Evolutionary conservation across 371 early-diverging fungal genomes (phyloP).

Genomic region (Lichtheimia ornata): DNA sequence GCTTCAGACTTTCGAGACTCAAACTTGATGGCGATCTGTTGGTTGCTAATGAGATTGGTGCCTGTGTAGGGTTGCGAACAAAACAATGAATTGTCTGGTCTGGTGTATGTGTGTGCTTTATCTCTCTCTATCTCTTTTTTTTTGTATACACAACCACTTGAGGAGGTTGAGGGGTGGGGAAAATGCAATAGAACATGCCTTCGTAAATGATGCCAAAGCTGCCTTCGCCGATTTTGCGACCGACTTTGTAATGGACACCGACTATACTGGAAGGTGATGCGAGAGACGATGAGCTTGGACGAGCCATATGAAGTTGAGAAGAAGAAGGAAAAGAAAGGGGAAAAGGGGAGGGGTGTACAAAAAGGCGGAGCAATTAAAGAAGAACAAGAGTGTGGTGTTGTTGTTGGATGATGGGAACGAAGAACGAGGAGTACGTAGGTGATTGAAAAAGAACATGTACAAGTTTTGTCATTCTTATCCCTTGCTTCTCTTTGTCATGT

Average conservation of each 20-base stretch:
- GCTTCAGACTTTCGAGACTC: slow-evolving; percentile 93
- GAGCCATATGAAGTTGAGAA: slow-evolving; percentile 4
- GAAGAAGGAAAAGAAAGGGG: not conserved
- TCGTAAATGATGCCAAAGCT: slow-evolving; percentile 95
- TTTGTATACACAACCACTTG: not conserved
- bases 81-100: not conserved
- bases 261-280: slow-evolving; percentile 55
- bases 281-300: slow-evolving; percentile 22
- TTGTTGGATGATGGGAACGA: too few relatives aligned
- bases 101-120: not conserved
- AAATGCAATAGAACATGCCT: slow-evolving; percentile 51
- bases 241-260: slow-evolving; percentile 90
- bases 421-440: too few relatives aligned
- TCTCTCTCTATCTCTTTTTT: not conserved
- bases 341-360: slow-evolving; percentile 1
- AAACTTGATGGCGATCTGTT: slow-evolving; percentile 90
- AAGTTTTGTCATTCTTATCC: too few relatives aligned
- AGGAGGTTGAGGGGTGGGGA: not conserved
- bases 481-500: too few relatives aligned
- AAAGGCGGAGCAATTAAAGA: slow-evolving; percentile 3
- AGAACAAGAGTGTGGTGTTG: not conserved
- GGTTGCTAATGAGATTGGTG: slow-evolving; percentile 76
- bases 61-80: slow-evolving; percentile 35
- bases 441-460: too few relatives aligned
- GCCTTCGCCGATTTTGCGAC: slow-evolving; percentile 93